Conservation (phyloP, 1,284 basidiomycete species). For the Phenoliferia sp. region DNA sequence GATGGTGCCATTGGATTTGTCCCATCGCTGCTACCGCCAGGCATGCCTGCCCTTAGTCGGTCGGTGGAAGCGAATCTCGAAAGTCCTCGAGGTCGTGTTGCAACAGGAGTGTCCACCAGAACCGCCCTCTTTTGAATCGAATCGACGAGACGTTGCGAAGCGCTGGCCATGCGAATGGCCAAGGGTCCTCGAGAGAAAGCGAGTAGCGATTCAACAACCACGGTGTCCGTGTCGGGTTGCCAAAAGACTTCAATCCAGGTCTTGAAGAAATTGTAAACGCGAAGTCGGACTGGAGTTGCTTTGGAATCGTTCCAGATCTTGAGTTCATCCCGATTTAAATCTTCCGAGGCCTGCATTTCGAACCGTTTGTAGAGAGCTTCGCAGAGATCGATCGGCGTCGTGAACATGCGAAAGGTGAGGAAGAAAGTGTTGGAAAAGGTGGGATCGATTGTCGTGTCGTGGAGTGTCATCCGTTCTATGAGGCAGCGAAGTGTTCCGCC, state of each 20-base stretch:
- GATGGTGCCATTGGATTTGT: background rate
- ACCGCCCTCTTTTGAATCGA: slow-evolving; percentile 51
- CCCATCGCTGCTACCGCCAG: background rate
- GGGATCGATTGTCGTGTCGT: slow-evolving; percentile 73
- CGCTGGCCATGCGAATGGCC: slow-evolving; percentile 58
- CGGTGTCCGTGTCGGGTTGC: slow-evolving; percentile 53
- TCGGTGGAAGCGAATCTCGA: slow-evolving; percentile 40
- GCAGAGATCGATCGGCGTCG: slow-evolving; percentile 68
- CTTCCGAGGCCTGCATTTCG: slow-evolving; percentile 57
- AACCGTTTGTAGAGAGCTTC: slow-evolving; percentile 74
- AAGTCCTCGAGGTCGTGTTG: slow-evolving; percentile 34
- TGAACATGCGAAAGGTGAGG: slow-evolving; percentile 92
- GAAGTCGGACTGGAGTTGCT: slow-evolving; percentile 77
- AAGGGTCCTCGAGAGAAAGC: slow-evolving; percentile 62
- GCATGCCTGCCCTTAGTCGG: slow-evolving; percentile 35
- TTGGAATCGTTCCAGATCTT: slow-evolving; percentile 78
- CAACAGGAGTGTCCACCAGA: background rate
- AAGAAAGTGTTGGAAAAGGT: slow-evolving; percentile 85
- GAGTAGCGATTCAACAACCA: slow-evolving; percentile 53
- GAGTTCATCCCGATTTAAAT: slow-evolving; percentile 55
- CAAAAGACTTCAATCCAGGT: slow-evolving; percentile 89
- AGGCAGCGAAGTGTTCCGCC: slow-evolving; percentile 84
- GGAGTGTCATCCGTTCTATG: slow-evolving; percentile 94
- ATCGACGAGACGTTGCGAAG: slow-evolving; percentile 66
- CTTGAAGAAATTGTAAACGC: slow-evolving; percentile 88